Percentiles rank a stretch among this genome's conserved stretches.
Evolutionary conservation across 202 grass and related monocot genomes (phyloP).

Genomic region (Carex arenaria): DNA sequence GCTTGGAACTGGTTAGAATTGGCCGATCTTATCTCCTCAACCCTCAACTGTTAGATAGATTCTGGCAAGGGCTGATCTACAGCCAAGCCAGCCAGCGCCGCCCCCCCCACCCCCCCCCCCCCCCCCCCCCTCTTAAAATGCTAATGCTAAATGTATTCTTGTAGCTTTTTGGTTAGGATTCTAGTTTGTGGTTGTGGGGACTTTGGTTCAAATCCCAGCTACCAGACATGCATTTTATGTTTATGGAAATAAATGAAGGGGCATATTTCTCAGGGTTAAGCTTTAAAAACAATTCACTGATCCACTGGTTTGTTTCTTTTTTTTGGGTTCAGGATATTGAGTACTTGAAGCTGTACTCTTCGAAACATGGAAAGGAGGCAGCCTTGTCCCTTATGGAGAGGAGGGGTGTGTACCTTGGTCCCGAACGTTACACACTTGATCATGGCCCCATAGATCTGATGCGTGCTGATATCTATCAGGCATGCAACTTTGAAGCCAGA

Average conservation of each 20-base stretch:
- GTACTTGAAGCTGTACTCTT: conserved; percentile 88
- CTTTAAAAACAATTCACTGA: background rate
- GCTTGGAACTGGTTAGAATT: background rate
- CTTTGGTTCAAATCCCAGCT: no score
- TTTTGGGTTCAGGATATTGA: conserved; percentile 57
- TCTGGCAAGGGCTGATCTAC: background rate
- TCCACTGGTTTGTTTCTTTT: background rate
- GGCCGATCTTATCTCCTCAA: background rate
- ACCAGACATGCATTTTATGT: no score
- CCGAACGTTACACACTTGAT: conserved; percentile 71
- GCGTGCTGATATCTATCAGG: conserved; percentile 83
- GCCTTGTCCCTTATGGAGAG: conserved; percentile 62
- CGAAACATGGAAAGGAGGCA: conserved; percentile 60
- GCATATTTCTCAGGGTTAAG: background rate
- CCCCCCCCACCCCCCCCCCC: no score
- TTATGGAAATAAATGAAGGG: background rate
- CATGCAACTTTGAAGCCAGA: conserved; percentile 45
- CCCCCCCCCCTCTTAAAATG: no score
- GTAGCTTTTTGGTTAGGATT: no score
- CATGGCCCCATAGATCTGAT: conserved; percentile 72
- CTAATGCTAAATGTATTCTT: no score
- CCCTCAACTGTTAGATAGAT: conserved; percentile 1
- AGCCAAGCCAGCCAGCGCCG: no score
- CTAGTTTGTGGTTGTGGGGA: no score
- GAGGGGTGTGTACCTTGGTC: conserved; percentile 66